These are phyloP conservation scores for Trypanosoma congolense DNA, from an alignment of 208 protist species.

Conservation along the genomic window DNA sequence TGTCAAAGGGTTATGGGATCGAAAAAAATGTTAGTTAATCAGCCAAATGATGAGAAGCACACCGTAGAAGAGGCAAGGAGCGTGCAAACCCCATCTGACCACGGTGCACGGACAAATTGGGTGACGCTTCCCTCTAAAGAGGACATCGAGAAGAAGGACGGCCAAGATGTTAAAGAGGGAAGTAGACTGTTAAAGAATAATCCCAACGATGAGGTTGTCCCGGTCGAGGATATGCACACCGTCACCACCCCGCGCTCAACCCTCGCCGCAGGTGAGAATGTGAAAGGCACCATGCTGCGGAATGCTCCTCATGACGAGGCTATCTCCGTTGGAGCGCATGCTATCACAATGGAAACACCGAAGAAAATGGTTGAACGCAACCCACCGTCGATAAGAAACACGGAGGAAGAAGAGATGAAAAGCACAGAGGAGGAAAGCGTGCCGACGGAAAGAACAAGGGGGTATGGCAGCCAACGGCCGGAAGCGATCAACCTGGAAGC, in stretches of 20 bases:
- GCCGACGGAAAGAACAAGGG: conserved; percentile 31
- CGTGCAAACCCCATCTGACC: conserved; percentile 30
- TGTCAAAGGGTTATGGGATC: too few relatives aligned
- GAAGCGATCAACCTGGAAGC: conserved; percentile 48
- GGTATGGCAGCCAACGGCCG: conserved; percentile 57
- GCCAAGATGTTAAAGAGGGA: background rate
- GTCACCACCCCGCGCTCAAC: conserved; percentile 41
- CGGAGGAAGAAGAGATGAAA: conserved; percentile 25
- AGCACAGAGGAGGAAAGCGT: conserved; percentile 21
- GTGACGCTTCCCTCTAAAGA: background rate
- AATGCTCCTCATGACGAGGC: conserved; percentile 71
- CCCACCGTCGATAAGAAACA: background rate
- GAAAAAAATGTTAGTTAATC: conserved; percentile 27
- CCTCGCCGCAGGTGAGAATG: background rate
- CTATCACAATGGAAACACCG: conserved; percentile 18
- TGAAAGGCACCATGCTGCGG: conserved; percentile 25
- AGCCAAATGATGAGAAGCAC: conserved; percentile 54
- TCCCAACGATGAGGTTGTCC: conserved; percentile 83
- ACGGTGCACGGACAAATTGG: background rate
- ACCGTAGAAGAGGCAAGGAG: conserved; percentile 28
- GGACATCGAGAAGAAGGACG: background rate
- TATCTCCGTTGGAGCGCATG: conserved; percentile 23
- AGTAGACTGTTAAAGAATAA: conserved; percentile 65
- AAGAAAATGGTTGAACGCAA: background rate
- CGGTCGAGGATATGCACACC: conserved; percentile 47